Base-by-base conservation (phyloP, 116 monocot genomes). In the Trichopus zeylanicus region DNA sequence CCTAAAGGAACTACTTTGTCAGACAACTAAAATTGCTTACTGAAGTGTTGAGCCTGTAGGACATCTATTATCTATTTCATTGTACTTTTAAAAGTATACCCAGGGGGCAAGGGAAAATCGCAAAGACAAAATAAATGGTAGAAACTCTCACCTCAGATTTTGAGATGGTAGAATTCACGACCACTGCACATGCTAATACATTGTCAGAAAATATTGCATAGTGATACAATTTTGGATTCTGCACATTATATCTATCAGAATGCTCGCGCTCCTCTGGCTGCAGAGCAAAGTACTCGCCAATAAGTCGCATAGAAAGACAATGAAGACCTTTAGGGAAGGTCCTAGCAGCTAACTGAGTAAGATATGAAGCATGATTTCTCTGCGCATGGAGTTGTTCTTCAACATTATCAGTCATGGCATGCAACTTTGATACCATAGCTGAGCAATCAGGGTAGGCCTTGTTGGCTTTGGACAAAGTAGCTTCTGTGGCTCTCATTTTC, bases 321-420 rank as follows among this genome's bases (percentile, higher is more conserved):
- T 95, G 95, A 74, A 87, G 79, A 55, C 91, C 84, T 79, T 95
- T 95, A 26, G 95, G 87, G 59, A 87, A 72, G 24, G 95, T 95
- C 58, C 87, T 78, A 34, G 77, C 47, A 54, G 83, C 73, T 58
- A 95, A 67, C 55, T 79, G 77, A 49, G 70, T 65, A 55, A 95
- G 78, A 81, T 78, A 84, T 32, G 83, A 79, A 47, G 70, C 71
- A 66, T 95, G 80, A 33, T 65, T 74, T 37, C 59, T 78, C 35
- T 95, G 81, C 34, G 87, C 73, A 62, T 72, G 83, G 8, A 90
- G 72, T 69, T 87, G 84, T 39, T 90, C 90, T 72, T 95, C 95
- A 7, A 58, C 68, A 55, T 77, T 78, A 32, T 74, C 67, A 49
- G 76, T 67, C 83, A 87, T 84, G 48, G 95, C 75, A 19, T 87